Evolutionary conservation across 2,329 filamentous ascomycete genomes (phyloP).

Genomic region (Allantophomopsis cytisporea): DNA sequence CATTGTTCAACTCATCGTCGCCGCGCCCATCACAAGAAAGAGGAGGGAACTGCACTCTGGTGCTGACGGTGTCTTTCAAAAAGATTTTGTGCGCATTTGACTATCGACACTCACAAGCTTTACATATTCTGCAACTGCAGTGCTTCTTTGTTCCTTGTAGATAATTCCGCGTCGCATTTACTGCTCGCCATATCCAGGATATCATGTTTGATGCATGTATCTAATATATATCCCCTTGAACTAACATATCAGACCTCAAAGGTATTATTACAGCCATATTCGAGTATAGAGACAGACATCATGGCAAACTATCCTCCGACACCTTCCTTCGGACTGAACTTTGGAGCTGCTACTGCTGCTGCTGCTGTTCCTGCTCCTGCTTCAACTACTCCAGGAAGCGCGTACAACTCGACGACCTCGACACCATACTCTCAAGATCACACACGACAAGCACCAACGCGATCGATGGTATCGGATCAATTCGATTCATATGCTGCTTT

Average conservation of each 20-base stretch:
- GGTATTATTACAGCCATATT: no score
- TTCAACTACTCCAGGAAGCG: neutral
- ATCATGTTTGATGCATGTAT: neutral
- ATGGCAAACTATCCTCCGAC: slow-evolving; percentile 33
- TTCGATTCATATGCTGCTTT: slow-evolving; percentile 7
- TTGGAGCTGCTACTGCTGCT: slow-evolving; percentile 2
- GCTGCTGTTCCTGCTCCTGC: neutral
- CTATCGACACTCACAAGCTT: no score
- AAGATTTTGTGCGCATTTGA: no score
- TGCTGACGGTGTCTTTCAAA: no score
- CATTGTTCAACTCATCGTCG: no score
- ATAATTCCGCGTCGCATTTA: neutral
- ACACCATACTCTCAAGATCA: no score
- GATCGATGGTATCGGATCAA: slow-evolving; percentile 11
- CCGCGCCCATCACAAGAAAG: no score
- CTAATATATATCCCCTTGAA: neutral
- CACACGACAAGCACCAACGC: slow-evolving; percentile 3
- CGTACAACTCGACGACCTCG: slow-evolving; percentile 7
- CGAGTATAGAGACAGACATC: slow-evolving; percentile 2
- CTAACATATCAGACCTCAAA: no score
- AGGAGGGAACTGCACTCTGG: no score
- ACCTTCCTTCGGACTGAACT: slow-evolving; percentile 24
- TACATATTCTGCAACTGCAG: no score
- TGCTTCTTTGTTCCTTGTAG: neutral
- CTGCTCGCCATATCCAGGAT: neutral